These are phyloP conservation scores for Carex cristatella DNA, from an alignment of 176 grass and related monocot genomes.

Conservation along the genomic window DNA sequence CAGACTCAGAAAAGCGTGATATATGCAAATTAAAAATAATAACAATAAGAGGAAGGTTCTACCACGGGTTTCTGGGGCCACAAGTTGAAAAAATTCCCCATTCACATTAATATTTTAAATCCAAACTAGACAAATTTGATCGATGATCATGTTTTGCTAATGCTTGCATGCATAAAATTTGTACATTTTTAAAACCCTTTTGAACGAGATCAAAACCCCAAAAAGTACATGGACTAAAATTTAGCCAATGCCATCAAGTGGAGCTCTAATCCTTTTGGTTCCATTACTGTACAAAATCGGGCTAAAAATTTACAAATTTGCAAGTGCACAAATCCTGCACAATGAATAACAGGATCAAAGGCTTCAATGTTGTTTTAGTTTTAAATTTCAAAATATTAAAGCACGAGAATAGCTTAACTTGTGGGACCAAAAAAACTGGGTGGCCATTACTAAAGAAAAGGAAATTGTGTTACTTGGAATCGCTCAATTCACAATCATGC, in stretches of 20 bases:
- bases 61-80: neutral
- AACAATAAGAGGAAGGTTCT: neutral
- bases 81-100: neutral
- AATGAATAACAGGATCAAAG: neutral
- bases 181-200: neutral
- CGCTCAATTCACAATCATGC: neutral
- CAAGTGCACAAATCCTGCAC: neutral
- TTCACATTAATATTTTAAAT: neutral
- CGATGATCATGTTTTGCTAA: neutral
- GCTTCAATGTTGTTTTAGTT: neutral
- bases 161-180: neutral
- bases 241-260: neutral
- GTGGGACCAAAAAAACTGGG: neutral
- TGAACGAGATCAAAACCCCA: neutral
- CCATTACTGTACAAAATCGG: neutral
- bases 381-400: neutral
- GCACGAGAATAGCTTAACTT: neutral
- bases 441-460: neutral
- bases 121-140: neutral
- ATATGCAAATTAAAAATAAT: neutral
- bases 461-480: neutral
- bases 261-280: neutral
- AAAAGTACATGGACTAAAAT: neutral
- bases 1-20: neutral
- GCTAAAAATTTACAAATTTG: neutral